Base-by-base conservation (phyloP, 305 asterid genomes). In the Solanum hybrid region DNA sequence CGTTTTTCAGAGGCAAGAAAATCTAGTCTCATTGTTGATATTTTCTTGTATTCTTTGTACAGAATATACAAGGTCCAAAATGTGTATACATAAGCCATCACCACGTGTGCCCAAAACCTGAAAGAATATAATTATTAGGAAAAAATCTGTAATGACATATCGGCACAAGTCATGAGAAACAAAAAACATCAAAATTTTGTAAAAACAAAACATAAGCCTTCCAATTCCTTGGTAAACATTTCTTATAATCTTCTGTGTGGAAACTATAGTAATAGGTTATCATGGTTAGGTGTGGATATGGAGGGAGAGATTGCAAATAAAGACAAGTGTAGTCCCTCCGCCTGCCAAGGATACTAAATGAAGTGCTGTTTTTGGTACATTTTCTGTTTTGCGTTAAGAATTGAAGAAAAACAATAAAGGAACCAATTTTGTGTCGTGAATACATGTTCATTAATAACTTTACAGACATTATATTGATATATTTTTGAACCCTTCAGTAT, bases 11-110 rank as follows among this genome's bases (percentile, higher is more conserved):
- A 92, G 78, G 99, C 99, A 76, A 97, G 94, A 93, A 96, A 97
- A 69, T 92, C 95, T 92, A 97, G 89, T 93, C 99, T 94, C 95
- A 96, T 93, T 76, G 79, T 92, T 79, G 96, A 91, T 86, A 97
- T 89, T 71, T 92, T 93, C 92, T 92, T 85, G 93, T 96, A 96
- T 89, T 97, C 99, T 89, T 94, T 95, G 95, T 94, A 96, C 86
- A 97, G 96, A 92, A 92, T 90, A 82, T 95, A 95, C 88, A 93
- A 96, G 56, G 99, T 95, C 99, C 99, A 97, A 89, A 97, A 93
- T 71, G 99, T 91, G 92, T 95, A 89, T 90, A 93, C 66, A 87
- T 97, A 97, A 81, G 98, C 98, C 98, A 97, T 96, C 81, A 86
- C 13, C 71, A 97, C 89, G 91, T 97, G 99, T 42, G 98, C 96